Evolutionary conservation across 2,329 filamentous ascomycete genomes (phyloP).

Genomic region (Phialophora macrospora): DNA sequence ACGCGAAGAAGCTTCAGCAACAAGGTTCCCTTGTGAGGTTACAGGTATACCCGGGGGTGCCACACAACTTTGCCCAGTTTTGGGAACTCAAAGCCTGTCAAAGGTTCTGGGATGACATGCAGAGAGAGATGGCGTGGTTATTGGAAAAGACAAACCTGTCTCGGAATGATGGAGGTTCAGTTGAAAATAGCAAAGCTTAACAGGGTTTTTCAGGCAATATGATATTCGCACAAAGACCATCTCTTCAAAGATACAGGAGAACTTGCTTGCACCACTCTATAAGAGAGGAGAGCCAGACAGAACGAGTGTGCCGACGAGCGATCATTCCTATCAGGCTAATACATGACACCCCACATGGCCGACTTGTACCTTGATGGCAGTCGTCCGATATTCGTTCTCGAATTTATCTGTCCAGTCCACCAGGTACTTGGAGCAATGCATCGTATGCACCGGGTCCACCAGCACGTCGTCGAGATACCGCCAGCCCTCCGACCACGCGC

Average conservation of each 20-base stretch:
- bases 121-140: no score
- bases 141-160: no score
- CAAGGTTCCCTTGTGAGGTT: conserved; percentile 50
- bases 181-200: no score
- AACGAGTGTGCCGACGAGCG: no score
- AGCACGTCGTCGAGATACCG: conserved; percentile 8
- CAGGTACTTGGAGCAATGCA: conserved; percentile 14
- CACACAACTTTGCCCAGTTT: conserved; percentile 42
- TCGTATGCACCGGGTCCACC: conserved; percentile 8
- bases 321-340: neutral
- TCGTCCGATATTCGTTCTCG: conserved; percentile 9
- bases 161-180: no score
- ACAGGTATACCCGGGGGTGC: conserved; percentile 51
- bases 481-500: conserved; percentile 6
- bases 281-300: no score
- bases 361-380: conserved; percentile 6
- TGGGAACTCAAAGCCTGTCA: conserved; percentile 14
- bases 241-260: no score
- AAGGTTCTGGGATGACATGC: conserved; percentile 4
- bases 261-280: no score
- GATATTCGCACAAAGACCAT: no score
- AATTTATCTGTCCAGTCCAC: conserved; percentile 12
- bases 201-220: no score
- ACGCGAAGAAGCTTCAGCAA: conserved; percentile 54
- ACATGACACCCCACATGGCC: conserved; percentile 13